A percentile compares a stretch with the other conserved stretches of the same genome.
These are phyloP conservation scores for Terfezia claveryi DNA, from an alignment of 495 filamentous ascomycete species.

Conservation along the genomic window DNA sequence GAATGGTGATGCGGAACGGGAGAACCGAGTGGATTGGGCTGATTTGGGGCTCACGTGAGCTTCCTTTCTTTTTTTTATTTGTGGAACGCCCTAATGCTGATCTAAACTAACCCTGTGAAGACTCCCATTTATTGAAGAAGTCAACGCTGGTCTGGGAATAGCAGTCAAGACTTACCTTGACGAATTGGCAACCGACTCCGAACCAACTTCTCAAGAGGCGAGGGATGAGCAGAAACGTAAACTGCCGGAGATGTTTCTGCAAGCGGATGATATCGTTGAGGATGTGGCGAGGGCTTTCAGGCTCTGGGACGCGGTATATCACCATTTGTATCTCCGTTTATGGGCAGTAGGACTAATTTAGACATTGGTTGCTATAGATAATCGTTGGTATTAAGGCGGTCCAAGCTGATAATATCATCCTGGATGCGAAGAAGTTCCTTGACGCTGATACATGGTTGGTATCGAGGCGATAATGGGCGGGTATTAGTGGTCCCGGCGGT, in stretches of 20 bases:
- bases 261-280: constrained; percentile 47
- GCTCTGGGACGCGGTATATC: constrained; percentile 18
- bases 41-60: constrained; percentile 52
- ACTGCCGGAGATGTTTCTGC: constrained; percentile 50
- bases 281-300: constrained; percentile 57
- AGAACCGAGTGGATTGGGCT: constrained; percentile 39
- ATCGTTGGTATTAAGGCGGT: constrained; percentile 15
- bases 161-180: constrained; percentile 86
- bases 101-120: constrained; percentile 28
- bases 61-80: not conserved
- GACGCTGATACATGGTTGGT: constrained; percentile 16
- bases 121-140: constrained; percentile 65
- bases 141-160: constrained; percentile 69
- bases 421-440: constrained; percentile 14
- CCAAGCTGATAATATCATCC: constrained; percentile 7
- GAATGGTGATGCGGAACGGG: constrained; percentile 49
- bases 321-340: no score
- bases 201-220: constrained; percentile 37
- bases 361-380: constrained; percentile 5
- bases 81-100: not conserved
- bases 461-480: constrained; percentile 5
- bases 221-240: constrained; percentile 30
- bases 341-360: not conserved
- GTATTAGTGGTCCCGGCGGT: no score
- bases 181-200: constrained; percentile 41